Conservation (phyloP, 176 grass and related monocot species). For the Saccharum spontaneum region DNA sequence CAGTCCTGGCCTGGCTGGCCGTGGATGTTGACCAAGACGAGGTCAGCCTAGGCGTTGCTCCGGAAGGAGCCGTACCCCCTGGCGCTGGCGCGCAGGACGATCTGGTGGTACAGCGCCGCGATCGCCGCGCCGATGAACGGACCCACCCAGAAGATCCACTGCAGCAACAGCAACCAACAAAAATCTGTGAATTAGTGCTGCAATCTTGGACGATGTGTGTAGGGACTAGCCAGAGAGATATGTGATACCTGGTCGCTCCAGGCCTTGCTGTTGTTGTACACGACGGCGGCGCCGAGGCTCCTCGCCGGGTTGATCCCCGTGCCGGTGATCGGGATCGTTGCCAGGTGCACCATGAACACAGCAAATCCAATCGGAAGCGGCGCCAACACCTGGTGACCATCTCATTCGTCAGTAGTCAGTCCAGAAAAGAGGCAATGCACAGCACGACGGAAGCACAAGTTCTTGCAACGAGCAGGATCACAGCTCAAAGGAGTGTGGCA, state of each 20-base stretch:
- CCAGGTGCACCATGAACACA: constrained; percentile 57
- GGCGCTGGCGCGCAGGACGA: constrained; percentile 58
- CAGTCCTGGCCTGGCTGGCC: background rate
- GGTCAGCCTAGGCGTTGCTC: constrained; percentile 46
- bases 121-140: constrained; percentile 62
- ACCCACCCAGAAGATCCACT: constrained; percentile 90
- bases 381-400: constrained; percentile 35
- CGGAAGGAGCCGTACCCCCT: constrained; percentile 57
- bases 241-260: constrained; percentile 41
- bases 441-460: background rate
- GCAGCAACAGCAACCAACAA: background rate
- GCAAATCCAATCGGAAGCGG: constrained; percentile 56
- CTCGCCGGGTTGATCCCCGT: constrained; percentile 59
- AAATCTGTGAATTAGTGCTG: background rate
- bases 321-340: constrained; percentile 53
- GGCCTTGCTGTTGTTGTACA: constrained; percentile 37
- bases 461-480: background rate
- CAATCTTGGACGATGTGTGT: background rate
- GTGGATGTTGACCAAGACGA: background rate
- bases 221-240: no score
- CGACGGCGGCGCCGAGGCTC: constrained; percentile 47
- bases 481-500: background rate
- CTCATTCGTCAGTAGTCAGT: background rate
- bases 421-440: background rate
- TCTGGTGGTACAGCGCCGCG: constrained; percentile 75